Evolutionary conservation across 768 basidiomycete genomes (phyloP).

Genomic region (Tulasnella sp.): DNA sequence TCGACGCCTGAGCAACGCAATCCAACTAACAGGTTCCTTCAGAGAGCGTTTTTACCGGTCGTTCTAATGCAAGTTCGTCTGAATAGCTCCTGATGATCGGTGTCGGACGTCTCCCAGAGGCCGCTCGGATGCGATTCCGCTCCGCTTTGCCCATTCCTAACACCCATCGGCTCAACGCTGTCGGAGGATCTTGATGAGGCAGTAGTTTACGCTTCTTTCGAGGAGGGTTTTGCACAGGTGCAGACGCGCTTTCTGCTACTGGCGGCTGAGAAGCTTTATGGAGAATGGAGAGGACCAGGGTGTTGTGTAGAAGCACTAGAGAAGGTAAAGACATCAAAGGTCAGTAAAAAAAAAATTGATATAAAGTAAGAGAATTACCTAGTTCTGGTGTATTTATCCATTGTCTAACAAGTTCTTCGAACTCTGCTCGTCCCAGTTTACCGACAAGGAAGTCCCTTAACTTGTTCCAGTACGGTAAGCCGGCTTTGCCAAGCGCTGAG

Average conservation of each 20-base stretch:
- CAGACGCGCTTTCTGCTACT: neutral
- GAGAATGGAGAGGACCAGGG: conserved; percentile 18
- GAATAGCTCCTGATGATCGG: conserved; percentile 9
- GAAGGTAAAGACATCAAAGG: neutral
- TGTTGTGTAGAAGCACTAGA: conserved; percentile 20
- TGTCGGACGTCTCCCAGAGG: neutral
- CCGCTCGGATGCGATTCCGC: neutral
- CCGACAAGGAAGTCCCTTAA: conserved; percentile 18
- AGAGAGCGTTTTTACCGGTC: conserved; percentile 9
- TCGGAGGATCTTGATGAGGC: conserved; percentile 23
- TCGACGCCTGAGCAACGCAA: neutral
- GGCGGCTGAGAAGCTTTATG: conserved; percentile 5
- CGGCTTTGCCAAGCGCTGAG: conserved; percentile 7
- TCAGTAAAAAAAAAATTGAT: neutral
- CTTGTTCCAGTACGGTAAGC: conserved; percentile 18
- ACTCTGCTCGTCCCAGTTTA: conserved; percentile 19
- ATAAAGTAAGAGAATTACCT: neutral
- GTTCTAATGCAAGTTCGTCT: neutral
- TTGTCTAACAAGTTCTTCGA: conserved; percentile 18
- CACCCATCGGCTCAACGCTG: conserved; percentile 17
- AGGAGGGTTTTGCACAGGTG: conserved; percentile 3
- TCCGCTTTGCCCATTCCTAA: conserved; percentile 21
- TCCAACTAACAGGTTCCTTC: conserved; percentile 21
- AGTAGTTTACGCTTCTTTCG: conserved; percentile 21
- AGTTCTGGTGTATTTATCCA: conserved; percentile 23